phyloP scores from a whole-genome alignment of 1,139 yeast species.

The Candida gigantensis region DNA sequence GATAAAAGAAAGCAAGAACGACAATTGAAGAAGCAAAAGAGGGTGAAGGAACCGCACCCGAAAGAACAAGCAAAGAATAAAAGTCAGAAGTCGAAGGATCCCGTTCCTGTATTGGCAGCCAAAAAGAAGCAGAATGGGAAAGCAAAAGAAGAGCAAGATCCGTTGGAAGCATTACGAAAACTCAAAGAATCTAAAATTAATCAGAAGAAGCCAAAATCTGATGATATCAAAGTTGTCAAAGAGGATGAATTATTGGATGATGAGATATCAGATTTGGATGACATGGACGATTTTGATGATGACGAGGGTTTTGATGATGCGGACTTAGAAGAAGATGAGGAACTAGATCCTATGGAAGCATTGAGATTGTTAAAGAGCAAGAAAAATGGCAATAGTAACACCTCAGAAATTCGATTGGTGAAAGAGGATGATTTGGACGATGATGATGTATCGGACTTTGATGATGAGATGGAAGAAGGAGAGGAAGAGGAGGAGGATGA shows the following conservation, averaged over 20 bases:
- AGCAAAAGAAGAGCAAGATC: slow-evolving; percentile 21
- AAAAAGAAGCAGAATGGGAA: slow-evolving; percentile 21
- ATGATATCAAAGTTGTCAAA: slow-evolving; percentile 21
- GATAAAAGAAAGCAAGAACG: slow-evolving; percentile 61
- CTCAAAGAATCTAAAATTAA: slow-evolving; percentile 21
- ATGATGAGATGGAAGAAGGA: too few species aligned
- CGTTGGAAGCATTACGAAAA: slow-evolving; percentile 24
- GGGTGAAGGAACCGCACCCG: slow-evolving; percentile 8
- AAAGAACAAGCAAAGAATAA: slow-evolving; percentile 8
- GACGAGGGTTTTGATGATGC: too few species aligned
- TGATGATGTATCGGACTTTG: slow-evolving; percentile 17
- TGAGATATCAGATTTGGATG: slow-evolving; percentile 17
- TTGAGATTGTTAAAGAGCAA: slow-evolving; percentile 13
- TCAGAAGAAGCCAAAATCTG: slow-evolving; percentile 20
- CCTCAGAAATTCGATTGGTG: slow-evolving; percentile 19
- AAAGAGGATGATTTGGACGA: slow-evolving; percentile 26
- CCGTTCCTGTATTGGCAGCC: slow-evolving; percentile 23
- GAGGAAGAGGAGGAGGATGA: slow-evolving; percentile 31
- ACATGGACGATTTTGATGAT: slow-evolving; percentile 11
- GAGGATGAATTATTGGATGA: slow-evolving; percentile 33
- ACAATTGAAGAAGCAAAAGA: slow-evolving; percentile 48
- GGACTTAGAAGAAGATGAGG: slow-evolving; percentile 13
- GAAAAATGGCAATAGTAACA: slow-evolving; percentile 2
- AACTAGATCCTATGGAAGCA: slow-evolving; percentile 35
- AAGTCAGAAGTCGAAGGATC: slow-evolving; percentile 21